phyloP scores from a whole-genome alignment of 2,329 filamentous ascomycete species.

The Monilinia polystroma region DNA sequence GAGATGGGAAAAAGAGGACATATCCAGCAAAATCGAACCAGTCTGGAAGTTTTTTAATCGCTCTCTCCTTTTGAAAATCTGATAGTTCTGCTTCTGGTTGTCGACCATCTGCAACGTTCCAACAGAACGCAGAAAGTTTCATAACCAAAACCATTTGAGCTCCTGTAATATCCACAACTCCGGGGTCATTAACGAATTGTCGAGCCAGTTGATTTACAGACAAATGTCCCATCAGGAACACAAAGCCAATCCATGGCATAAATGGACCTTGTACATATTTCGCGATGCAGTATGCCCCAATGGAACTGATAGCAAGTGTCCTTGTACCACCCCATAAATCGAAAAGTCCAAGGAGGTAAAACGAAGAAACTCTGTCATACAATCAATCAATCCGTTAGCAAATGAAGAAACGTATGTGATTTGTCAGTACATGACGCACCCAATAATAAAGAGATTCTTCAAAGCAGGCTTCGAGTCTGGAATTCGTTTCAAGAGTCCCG shows the following conservation, averaged over 20 bases:
- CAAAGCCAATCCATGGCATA: conserved; percentile 97
- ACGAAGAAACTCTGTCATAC: conserved; percentile 65
- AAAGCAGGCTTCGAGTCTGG: conserved; percentile 78
- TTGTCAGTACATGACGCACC: conserved; percentile 48
- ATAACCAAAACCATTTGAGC: conserved; percentile 98
- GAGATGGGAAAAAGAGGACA: conserved; percentile 89
- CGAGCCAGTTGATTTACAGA: conserved; percentile 84
- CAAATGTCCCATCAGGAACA: conserved; percentile 95
- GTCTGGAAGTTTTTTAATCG: conserved; percentile 70
- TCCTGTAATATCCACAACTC: conserved; percentile 80
- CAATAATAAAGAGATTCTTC: conserved; percentile 87
- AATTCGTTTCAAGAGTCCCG: conserved; percentile 82
- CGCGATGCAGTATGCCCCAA: conserved; percentile 79
- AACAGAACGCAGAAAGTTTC: conserved; percentile 95
- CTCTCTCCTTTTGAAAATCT: conserved; percentile 80
- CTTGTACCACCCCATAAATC: conserved; percentile 83
- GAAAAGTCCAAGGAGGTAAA: conserved; percentile 92
- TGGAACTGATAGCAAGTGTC: conserved; percentile 76
- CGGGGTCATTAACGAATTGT: conserved; percentile 66
- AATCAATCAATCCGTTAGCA: conserved; percentile 25
- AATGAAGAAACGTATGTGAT: background rate
- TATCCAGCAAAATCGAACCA: conserved; percentile 84
- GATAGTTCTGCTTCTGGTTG: conserved; percentile 77
- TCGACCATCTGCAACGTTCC: conserved; percentile 93
- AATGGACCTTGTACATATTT: conserved; percentile 80